Base-by-base conservation (phyloP, 169 alveolate genomes). In the Toxoplasma gondii region DNA sequence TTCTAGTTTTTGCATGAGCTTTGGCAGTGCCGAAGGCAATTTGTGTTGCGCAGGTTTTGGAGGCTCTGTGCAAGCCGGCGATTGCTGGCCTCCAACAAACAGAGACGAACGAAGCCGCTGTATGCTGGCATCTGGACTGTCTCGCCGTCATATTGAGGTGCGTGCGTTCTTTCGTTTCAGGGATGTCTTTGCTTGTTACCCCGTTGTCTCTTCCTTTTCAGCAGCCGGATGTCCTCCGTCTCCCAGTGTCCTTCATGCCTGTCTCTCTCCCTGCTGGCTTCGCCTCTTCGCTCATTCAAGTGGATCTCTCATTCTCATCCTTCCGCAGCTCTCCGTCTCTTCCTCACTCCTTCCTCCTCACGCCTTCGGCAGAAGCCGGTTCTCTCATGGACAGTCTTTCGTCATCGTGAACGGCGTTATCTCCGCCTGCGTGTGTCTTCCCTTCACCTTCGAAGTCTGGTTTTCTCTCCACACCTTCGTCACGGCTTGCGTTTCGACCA, bases 41-140 rank as follows among this genome's bases (percentile, higher is more conserved):
- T 69, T 29, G 16, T 69, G 34, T 69, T 69, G 38, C 22, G 7
- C 64, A 82, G 90, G 67, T 43, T 27, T 43, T 82, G 69, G 53
- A 39, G 41, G 90, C 64, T 22, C 90, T 82, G 41, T 82, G 90
- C 67, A 31, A 43, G 90, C 90, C 90, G 2, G n/a, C 64, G 43
- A 82, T 82, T 29, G 69, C 19, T 9, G 90, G 90, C 9, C 90
- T 82, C 19, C 90, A 44, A 12, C 90, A 82, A 31, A 4, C 53
- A 31, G 69, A 82, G 64, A 27, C n/a, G 31, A 41, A 38, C 53
- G 54, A 43, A 16, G 38, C 27, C 12, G 90, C 90, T 34, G 27
- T 82, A 2, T 82, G 90, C 67, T 27, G 67, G 69, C 67, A 82
- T 24, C 67, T 82, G 10, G 90, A 82, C 67, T 44, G 64, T 41